Evolutionary conservation across 2,329 filamentous ascomycete genomes (phyloP).

Genomic region (Ophiobolus disseminans): DNA sequence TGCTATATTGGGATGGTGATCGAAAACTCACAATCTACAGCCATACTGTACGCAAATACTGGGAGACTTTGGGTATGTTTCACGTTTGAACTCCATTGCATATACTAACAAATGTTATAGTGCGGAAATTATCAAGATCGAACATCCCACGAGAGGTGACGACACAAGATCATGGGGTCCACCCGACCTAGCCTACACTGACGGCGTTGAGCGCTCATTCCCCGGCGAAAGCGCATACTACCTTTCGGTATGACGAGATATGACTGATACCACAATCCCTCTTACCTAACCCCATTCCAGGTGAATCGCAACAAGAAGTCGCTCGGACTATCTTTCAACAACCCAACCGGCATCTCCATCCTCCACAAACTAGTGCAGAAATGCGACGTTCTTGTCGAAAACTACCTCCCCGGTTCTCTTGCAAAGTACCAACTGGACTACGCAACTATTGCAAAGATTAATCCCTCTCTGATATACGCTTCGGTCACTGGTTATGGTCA

Average conservation of each 20-base stretch:
- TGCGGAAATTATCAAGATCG: conserved; percentile 95
- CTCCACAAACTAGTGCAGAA: conserved; percentile 82
- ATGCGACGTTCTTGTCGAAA: conserved; percentile 93
- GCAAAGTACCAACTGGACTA: conserved; percentile 93
- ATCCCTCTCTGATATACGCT: conserved; percentile 87
- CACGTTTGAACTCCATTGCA: background rate
- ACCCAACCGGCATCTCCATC: conserved; percentile 80
- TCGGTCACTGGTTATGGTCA: conserved; percentile 97
- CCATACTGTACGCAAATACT: conserved; percentile 97
- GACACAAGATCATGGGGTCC: conserved; percentile 97
- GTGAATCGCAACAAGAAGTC: conserved; percentile 98
- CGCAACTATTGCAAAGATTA: conserved; percentile 76
- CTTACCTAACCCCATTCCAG: conserved; percentile 53
- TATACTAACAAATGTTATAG: conserved; percentile 54
- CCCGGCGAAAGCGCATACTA: conserved; percentile 97
- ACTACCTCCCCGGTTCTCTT: conserved; percentile 87
- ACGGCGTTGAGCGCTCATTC: conserved; percentile 65
- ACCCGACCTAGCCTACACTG: conserved; percentile 80
- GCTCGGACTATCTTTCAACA: conserved; percentile 86
- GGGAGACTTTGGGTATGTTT: conserved; percentile 83
- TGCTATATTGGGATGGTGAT: conserved; percentile 4
- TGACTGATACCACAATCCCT: background rate
- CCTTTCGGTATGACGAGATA: conserved; percentile 67
- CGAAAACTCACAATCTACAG: conserved; percentile 56
- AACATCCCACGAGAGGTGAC: conserved; percentile 89